Evolutionary conservation across 495 filamentous ascomycete genomes (phyloP).

Genomic region (Amphirosellinia nigrospora): DNA sequence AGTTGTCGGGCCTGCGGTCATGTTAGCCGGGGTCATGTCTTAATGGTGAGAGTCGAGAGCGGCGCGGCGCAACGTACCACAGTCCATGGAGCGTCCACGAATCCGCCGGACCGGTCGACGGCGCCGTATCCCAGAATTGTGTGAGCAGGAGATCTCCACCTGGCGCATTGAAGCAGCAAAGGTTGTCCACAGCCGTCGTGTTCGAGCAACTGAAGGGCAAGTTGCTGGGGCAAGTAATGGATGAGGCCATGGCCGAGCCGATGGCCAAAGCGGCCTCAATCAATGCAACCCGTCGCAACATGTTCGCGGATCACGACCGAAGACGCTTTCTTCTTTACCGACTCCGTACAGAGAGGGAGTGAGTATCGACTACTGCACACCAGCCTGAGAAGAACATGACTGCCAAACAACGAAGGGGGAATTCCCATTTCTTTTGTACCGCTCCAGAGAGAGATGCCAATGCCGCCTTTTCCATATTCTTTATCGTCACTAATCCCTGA

Average conservation of each 20-base stretch:
- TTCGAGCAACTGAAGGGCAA: conserved; percentile 48
- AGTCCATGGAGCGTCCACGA: conserved; percentile 87
- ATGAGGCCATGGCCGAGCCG: conserved; percentile 23
- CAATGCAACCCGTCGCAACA: not conserved
- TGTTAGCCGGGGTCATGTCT: conserved; percentile 16
- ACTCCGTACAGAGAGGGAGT: not conserved
- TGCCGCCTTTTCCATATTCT: not conserved
- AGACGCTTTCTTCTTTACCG: not conserved
- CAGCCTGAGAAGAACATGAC: not conserved
- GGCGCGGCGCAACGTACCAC: conserved; percentile 47
- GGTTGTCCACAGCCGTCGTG: conserved; percentile 48
- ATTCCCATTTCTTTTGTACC: conserved; percentile 14
- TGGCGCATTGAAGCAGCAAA: conserved; percentile 80
- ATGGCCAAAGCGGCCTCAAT: not conserved
- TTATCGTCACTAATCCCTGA: conserved; percentile 15
- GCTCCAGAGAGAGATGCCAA: not conserved
- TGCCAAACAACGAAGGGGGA: not conserved
- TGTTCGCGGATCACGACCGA: not conserved
- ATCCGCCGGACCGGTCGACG: conserved; percentile 70
- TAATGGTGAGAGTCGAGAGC: not conserved
- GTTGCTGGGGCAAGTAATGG: conserved; percentile 35
- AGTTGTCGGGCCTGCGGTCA: conserved; percentile 67
- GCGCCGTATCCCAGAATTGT: conserved; percentile 83
- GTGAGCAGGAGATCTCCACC: conserved; percentile 78
- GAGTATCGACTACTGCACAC: not conserved